These are phyloP conservation scores for Monosporascus sp. DNA, from an alignment of 2,329 filamentous ascomycete genomes.

Conservation along the genomic window DNA sequence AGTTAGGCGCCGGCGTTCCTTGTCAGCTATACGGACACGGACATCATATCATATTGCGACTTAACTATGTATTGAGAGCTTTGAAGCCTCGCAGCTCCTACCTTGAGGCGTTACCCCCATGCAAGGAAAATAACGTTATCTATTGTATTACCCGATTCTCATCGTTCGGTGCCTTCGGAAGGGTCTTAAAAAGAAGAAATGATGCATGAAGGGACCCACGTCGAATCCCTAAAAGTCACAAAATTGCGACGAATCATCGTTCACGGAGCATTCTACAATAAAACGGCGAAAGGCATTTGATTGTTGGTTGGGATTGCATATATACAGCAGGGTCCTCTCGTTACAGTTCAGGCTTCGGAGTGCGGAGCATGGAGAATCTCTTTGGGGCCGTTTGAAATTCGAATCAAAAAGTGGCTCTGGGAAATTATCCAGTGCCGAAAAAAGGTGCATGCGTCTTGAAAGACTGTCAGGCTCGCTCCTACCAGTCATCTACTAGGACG, in stretches of 20 bases:
- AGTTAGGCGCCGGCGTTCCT: constrained; percentile 11
- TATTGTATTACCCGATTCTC: background rate
- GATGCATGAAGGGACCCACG: background rate
- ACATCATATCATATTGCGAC: constrained; percentile 2
- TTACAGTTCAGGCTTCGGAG: background rate
- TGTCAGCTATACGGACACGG: constrained; percentile 1
- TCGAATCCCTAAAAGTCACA: background rate
- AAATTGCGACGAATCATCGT: background rate
- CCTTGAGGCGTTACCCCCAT: background rate
- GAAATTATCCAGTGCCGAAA: background rate
- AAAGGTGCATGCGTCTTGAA: background rate
- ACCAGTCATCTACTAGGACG: background rate
- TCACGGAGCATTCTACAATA: background rate
- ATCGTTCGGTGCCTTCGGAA: background rate
- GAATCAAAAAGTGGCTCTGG: background rate
- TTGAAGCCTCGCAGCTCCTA: background rate
- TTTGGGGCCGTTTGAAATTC: background rate
- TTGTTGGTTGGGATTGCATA: background rate
- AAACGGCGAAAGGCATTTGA: background rate
- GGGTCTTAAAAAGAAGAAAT: background rate
- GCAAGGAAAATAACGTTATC: background rate
- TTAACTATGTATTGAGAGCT: background rate
- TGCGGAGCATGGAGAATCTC: background rate
- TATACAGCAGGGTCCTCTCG: background rate
- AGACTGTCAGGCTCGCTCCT: background rate